Conservation (phyloP, 305 asterid species). For the Euphrasia arctica region DNA sequence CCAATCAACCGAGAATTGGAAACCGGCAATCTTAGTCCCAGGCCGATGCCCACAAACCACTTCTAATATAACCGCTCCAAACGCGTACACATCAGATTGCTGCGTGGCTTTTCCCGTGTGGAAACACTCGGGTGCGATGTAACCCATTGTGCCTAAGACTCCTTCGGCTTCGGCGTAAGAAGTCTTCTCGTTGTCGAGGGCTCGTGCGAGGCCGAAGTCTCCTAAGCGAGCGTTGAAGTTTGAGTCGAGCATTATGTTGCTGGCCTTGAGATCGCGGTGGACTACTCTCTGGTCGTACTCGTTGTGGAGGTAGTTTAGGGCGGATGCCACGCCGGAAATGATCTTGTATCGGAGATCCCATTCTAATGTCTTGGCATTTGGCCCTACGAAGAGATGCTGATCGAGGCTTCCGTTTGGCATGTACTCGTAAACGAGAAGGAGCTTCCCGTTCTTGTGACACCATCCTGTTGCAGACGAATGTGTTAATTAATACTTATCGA, state of each 20-base stretch:
- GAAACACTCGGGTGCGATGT: conserved; percentile 96
- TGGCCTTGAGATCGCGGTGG: conserved; percentile 88
- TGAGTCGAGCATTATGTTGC: conserved; percentile 88
- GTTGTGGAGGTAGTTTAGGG: conserved; percentile 83
- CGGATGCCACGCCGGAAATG: conserved; percentile 75
- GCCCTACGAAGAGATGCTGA: conserved; percentile 65
- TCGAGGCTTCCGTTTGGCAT: conserved; percentile 97
- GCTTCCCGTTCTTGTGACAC: conserved; percentile 89
- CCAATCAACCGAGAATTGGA: conserved; percentile 70
- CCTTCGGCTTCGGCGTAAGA: conserved; percentile 88
- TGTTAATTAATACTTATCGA: conserved; percentile 21
- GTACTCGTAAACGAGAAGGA: conserved; percentile 79
- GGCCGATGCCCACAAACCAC: conserved; percentile 73
- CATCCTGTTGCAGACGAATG: conserved; percentile 54
- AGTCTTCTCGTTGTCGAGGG: conserved; percentile 73
- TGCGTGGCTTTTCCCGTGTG: conserved; percentile 87
- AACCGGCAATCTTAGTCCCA: conserved; percentile 53
- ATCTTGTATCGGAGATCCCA: conserved; percentile 72
- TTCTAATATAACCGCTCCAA: conserved; percentile 86
- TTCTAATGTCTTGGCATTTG: conserved; percentile 35
- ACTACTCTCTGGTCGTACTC: conserved; percentile 84
- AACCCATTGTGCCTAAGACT: conserved; percentile 79
- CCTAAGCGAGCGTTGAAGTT: conserved; percentile 83
- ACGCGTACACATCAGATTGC: conserved; percentile 81
- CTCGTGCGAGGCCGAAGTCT: conserved; percentile 92